Percentiles rank a stretch among this genome's conserved stretches.
Conservation (phyloP, 768 basidiomycete genomes). For the Amanita jacksonii region DNA sequence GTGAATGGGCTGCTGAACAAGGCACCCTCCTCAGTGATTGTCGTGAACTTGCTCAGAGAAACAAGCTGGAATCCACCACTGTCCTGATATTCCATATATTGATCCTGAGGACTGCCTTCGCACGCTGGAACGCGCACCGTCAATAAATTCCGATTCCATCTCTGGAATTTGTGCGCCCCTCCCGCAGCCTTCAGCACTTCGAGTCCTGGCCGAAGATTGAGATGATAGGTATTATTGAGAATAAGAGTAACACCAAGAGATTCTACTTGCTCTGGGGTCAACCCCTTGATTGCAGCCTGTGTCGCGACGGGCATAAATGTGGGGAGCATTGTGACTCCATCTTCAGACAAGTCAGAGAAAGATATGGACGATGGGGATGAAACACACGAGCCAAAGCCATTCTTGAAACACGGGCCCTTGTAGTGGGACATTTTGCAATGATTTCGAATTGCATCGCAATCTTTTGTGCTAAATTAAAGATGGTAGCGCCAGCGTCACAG, state of each 20-base stretch:
- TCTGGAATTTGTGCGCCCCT: conserved; percentile 86
- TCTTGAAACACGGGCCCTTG: conserved; percentile 73
- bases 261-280: conserved; percentile 81
- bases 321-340: conserved; percentile 74
- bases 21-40: conserved; percentile 84
- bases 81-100: conserved; percentile 37
- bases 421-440: conserved; percentile 72
- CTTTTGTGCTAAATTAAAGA: neutral
- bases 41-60: conserved; percentile 74
- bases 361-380: conserved; percentile 5
- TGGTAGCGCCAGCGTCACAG: too few relatives aligned
- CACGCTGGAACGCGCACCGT: conserved; percentile 40
- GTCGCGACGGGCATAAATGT: conserved; percentile 95
- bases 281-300: conserved; percentile 84
- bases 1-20: conserved; percentile 78
- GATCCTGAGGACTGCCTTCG: neutral
- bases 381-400: conserved; percentile 75
- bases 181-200: conserved; percentile 64
- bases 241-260: conserved; percentile 74
- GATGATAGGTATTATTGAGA: conserved; percentile 85
- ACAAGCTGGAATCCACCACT: conserved; percentile 89
- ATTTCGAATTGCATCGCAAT: conserved; percentile 71
- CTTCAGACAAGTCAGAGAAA: conserved; percentile 24
- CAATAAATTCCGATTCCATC: conserved; percentile 78
- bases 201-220: conserved; percentile 79